Evolutionary conservation across 1,284 basidiomycete species (phyloP), one percentile per base, ranked within the genome.

Genomic region (Pseudozyma sp.): DNA sequence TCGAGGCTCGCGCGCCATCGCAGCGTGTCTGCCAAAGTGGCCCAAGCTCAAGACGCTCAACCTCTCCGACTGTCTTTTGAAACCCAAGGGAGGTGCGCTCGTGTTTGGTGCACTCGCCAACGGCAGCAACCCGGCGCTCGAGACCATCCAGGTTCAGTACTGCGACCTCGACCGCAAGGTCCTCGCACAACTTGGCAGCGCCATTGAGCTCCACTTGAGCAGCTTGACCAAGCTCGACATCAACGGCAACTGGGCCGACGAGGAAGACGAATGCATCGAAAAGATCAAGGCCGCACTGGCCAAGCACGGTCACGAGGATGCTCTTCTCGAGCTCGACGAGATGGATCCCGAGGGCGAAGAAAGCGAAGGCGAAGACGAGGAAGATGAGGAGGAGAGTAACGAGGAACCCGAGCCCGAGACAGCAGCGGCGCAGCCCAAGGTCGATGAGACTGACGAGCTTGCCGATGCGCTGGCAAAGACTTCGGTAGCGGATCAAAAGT

Each of bases 31-130:
- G 42, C 69, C 76, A 40, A 75, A 72, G 14, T 98, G 92, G 92
- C 90, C 90, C 0, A 84, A 87, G 5, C 87, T 99, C 37, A 87
- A 88, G 48, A 89, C 88, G 24, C 90, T 99, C 77, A 94, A 98
- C 85, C 87, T 99, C 42, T 94, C 93, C 11, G 96, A 99, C 85
- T 97, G 94, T 80, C 89, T 97, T 37, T 88, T 98, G 39, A 91
- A 92, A 31, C 86, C 87, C 5, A 86, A 86, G 31, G 89, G 89
- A 13, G 82, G 79, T 31, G 58, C 57, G 30, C 68, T 81, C 10
- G 62, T 84, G 10, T 75, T 80, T 30, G 76, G 72, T 19, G 68
- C 75, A 1, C 69, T 84, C 14, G 73, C 61, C 17, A 58, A 72
- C 33, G 80, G 79, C n/a, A 63, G 60, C 54, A 79, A 77, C 62